These are phyloP conservation scores for Agaricus blazei DNA, from an alignment of 768 basidiomycete genomes.

Conservation along the genomic window DNA sequence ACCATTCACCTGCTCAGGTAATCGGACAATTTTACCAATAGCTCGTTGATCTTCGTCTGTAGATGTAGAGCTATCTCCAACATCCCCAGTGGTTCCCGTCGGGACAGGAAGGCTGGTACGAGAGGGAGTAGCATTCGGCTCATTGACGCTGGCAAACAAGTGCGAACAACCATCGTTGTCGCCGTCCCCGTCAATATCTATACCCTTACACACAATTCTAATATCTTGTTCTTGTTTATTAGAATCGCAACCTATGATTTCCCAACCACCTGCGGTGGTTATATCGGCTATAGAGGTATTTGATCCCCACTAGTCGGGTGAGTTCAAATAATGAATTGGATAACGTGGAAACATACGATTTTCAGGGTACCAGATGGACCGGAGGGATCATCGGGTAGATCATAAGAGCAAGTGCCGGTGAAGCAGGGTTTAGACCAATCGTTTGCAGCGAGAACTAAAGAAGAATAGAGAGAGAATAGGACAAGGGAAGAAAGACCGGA, in stretches of 20 bases:
- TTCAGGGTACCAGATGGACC: conserved; percentile 33
- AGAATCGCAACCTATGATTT: conserved; percentile 40
- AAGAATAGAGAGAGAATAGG: not conserved
- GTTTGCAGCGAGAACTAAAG: conserved; percentile 24
- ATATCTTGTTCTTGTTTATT: conserved; percentile 38
- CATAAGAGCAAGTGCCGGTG: conserved; percentile 35
- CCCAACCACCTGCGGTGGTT: conserved; percentile 47
- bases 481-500: not conserved
- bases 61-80: not conserved
- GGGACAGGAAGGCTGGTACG: conserved; percentile 11
- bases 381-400: conserved; percentile 25
- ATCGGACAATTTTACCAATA: conserved; percentile 38
- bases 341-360: conserved; percentile 24
- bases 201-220: conserved; percentile 39
- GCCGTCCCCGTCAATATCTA: not conserved
- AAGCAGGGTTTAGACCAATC: conserved; percentile 39
- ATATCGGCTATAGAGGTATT: conserved; percentile 34
- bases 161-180: conserved; percentile 2
- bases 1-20: conserved; percentile 43
- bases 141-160: not conserved
- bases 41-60: conserved; percentile 16
- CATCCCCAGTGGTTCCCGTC: not conserved
- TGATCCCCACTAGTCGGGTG: conserved; percentile 29
- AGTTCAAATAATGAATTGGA: not conserved
- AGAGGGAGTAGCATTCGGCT: conserved; percentile 20